Evolutionary conservation across 495 filamentous ascomycete genomes (phyloP), one percentile per base, ranked within the genome.

Genomic region (Clavariopsis aquatica): DNA sequence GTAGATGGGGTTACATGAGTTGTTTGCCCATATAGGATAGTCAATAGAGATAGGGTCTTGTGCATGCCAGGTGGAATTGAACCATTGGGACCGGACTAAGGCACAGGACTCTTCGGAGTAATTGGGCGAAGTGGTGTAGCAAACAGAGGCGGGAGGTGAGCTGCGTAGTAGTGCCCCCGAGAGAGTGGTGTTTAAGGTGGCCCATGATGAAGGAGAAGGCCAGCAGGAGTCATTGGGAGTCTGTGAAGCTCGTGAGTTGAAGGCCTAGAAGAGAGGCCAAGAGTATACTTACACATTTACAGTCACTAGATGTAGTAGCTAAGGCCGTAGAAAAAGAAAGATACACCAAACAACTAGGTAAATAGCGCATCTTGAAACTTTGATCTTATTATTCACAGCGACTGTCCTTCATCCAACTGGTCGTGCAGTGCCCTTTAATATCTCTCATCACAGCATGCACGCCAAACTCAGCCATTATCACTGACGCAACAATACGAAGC

Each of bases 21-120:
- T 69, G 49, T 69, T 60, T 1, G 63, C 52, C 69, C 69, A 69
- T 2, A 60, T 36, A 5, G 69, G 69, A 43, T 66, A 69, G 36
- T 66, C 62, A 23, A 72, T 58, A 29, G 59, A 64, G 46, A 69
- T 66, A 0, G 69, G 69, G 36, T 66, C 34, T 19, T 51, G 49
- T 2, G 69, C 65, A 31, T 72, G 69, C 31, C 51, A 69, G 6
- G 57, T 62, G 0, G 66, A 66, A 27, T 69, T 64, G 47, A 60
- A 66, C 69, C 69, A 72, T 41, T 69, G 57, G 8, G 62, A 59
- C 5, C 59, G 43, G 0, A 72, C 61, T n/a, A 47, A 27, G 13
- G 19, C 53, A 43, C 69, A 71, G 27, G 24, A 20, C 2, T 38
- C 29, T 51, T 59, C 61, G 61, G 64, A 51, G 49, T 71, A 69